Evolutionary conservation across 805 yeast genomes (phyloP).

Genomic region (Metschnikowia continentalis): DNA sequence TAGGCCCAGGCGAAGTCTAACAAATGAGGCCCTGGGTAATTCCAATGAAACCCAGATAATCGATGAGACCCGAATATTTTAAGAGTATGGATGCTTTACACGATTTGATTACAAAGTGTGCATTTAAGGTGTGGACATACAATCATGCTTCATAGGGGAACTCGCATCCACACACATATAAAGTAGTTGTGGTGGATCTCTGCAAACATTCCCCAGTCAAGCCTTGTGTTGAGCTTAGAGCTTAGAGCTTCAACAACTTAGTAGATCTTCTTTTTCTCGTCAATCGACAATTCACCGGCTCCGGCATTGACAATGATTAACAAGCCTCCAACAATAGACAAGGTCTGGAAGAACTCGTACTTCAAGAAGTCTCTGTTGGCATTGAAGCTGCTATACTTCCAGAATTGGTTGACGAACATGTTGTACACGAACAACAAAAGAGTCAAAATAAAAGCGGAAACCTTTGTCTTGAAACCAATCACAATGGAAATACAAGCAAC

Average conservation of each 20-base stretch:
- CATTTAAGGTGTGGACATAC: neutral
- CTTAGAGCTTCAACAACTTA: conserved; percentile 22
- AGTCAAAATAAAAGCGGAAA: conserved; percentile 72
- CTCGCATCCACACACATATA: neutral
- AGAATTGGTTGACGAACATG: conserved; percentile 77
- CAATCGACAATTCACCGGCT: conserved; percentile 90
- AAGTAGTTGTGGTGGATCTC: neutral
- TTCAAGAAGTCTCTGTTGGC: conserved; percentile 83
- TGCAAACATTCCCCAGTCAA: neutral
- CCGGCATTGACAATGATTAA: conserved; percentile 90
- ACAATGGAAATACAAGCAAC: conserved; percentile 71
- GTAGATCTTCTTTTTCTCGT: conserved; percentile 92
- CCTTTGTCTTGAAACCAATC: conserved; percentile 89
- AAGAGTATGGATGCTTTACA: no score
- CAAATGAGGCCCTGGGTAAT: neutral
- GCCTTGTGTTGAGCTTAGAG: neutral
- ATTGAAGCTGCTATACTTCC: conserved; percentile 69
- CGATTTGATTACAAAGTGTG: neutral
- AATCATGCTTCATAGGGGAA: neutral
- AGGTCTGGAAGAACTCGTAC: conserved; percentile 91
- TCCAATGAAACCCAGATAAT: neutral
- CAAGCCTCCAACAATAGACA: conserved; percentile 92
- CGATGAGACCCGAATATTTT: no score
- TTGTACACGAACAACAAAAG: conserved; percentile 72
- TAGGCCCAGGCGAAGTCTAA: neutral